A percentile compares a stretch with the other conserved stretches of the same genome.
Conservation (phyloP, 169 alveolate species). For the Plasmodium ovale region DNA sequence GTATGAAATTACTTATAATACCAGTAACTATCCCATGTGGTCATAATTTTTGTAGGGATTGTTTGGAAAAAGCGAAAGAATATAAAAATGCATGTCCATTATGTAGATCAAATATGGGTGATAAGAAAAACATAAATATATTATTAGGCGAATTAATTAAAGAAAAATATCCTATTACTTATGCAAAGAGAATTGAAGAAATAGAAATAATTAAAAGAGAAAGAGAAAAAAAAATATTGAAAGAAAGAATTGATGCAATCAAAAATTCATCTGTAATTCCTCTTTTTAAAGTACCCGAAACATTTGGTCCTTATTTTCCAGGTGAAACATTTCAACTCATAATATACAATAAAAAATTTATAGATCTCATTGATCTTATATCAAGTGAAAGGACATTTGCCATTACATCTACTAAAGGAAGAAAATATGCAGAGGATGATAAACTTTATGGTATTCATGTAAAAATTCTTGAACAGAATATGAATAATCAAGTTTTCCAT, state of each 20-base stretch:
- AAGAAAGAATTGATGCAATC: slow-evolving; percentile 58
- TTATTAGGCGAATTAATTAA: slow-evolving; percentile 69
- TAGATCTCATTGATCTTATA: slow-evolving; percentile 44
- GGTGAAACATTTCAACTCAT: slow-evolving; percentile 47
- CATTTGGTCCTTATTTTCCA: slow-evolving; percentile 64
- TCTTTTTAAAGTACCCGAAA: slow-evolving; percentile 23
- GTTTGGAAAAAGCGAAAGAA: slow-evolving; percentile 83
- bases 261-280: slow-evolving; percentile 69
- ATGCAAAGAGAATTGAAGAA: slow-evolving; percentile 64
- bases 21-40: slow-evolving; percentile 88
- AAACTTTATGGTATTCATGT: slow-evolving; percentile 66
- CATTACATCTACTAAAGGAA: slow-evolving; percentile 35
- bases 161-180: slow-evolving; percentile 71
- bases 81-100: slow-evolving; percentile 77
- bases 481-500: slow-evolving; percentile 20
- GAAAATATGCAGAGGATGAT: slow-evolving; percentile 10
- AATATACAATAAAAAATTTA: slow-evolving; percentile 38
- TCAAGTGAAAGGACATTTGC: slow-evolving; percentile 66
- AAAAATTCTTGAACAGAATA: slow-evolving; percentile 20
- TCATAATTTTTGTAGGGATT: slow-evolving; percentile 85
- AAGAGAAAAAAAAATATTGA: slow-evolving; percentile 31
- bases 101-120: slow-evolving; percentile 75
- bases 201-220: slow-evolving; percentile 45
- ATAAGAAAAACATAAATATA: slow-evolving; percentile 73
- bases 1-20: slow-evolving; percentile 81